A percentile compares a stretch with the other conserved stretches of the same genome.
These are phyloP conservation scores for Apiospora koreana DNA, from an alignment of 2,329 filamentous ascomycete genomes.

Conservation along the genomic window DNA sequence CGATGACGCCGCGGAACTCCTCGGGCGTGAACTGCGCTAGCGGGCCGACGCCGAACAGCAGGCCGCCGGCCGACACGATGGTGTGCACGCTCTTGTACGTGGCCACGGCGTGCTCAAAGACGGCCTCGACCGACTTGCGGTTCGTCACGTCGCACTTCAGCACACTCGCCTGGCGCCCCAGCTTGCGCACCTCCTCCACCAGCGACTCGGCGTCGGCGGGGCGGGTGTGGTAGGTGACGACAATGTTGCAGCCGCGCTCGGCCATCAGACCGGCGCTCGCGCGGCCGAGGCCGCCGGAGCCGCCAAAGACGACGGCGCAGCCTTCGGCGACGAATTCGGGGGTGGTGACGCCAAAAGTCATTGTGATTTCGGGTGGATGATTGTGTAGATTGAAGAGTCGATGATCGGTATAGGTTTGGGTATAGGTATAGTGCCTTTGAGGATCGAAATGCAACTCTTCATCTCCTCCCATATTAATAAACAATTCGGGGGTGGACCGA, in stretches of 20 bases:
- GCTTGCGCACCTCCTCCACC: constrained; percentile 5
- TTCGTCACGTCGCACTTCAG: constrained; percentile 12
- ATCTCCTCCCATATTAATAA: no score
- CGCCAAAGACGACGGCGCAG: constrained; percentile 15
- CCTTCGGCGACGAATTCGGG: constrained; percentile 12
- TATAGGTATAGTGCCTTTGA: not conserved
- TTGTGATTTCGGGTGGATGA: constrained; percentile 41
- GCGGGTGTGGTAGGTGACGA: constrained; percentile 14
- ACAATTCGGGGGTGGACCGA: no score
- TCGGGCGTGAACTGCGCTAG: not conserved
- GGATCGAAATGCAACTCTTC: not conserved
- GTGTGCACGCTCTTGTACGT: constrained; percentile 13
- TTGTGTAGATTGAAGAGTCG: not conserved
- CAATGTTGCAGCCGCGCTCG: constrained; percentile 13
- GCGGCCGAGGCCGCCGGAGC: constrained; percentile 14
- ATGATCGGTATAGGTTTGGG: not conserved
- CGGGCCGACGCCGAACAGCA: constrained; percentile 10
- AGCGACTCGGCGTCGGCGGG: constrained; percentile 12
- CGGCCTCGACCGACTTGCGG: constrained; percentile 11
- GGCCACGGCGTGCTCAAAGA: constrained; percentile 12
- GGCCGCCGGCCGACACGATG: constrained; percentile 11
- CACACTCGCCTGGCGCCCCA: constrained; percentile 13
- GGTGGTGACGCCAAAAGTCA: constrained; percentile 13
- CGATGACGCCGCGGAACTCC: constrained; percentile 13
- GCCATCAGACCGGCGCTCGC: constrained; percentile 15